Conservation (phyloP, 257 asterid genomes). For the Solanum pennellii region DNA sequence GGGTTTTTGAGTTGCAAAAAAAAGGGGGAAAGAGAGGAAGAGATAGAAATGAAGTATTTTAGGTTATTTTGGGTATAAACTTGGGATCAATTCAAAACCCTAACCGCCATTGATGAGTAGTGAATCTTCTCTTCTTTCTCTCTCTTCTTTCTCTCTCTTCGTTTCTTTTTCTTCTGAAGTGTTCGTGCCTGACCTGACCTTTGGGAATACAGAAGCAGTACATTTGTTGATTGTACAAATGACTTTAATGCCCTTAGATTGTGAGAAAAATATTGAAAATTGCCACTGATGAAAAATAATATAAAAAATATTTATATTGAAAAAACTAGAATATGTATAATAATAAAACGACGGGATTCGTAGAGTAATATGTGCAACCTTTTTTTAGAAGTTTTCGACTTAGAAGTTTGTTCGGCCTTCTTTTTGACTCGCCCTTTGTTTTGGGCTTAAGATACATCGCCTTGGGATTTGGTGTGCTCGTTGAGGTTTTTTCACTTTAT, state of each 20-base stretch:
- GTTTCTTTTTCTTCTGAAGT: not conserved
- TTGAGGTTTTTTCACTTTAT: not conserved
- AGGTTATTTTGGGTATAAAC: constrained; percentile 1
- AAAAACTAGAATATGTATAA: not conserved
- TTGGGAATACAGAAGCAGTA: not conserved
- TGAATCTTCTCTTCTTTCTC: constrained; percentile 2
- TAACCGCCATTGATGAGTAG: constrained; percentile 37
- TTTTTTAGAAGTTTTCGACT: not conserved
- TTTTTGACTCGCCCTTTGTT: not conserved
- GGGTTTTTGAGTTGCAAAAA: constrained; percentile 37
- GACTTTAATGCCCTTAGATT: not conserved
- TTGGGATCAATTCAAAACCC: constrained; percentile 41
- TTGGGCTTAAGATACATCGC: not conserved
- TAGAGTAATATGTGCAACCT: not conserved
- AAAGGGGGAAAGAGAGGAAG: not conserved
- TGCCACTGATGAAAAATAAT: not conserved
- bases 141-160: constrained; percentile 9
- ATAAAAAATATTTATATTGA: not conserved
- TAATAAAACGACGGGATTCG: not conserved
- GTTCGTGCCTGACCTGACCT: not conserved
- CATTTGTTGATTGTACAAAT: not conserved
- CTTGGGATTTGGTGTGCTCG: not conserved
- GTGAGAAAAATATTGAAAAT: not conserved
- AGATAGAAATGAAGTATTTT: not conserved
- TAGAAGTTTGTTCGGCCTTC: not conserved